A percentile compares a stretch with the other conserved stretches of the same genome.
Conservation (phyloP, 768 basidiomycete species). For the Cyathus striatus region DNA sequence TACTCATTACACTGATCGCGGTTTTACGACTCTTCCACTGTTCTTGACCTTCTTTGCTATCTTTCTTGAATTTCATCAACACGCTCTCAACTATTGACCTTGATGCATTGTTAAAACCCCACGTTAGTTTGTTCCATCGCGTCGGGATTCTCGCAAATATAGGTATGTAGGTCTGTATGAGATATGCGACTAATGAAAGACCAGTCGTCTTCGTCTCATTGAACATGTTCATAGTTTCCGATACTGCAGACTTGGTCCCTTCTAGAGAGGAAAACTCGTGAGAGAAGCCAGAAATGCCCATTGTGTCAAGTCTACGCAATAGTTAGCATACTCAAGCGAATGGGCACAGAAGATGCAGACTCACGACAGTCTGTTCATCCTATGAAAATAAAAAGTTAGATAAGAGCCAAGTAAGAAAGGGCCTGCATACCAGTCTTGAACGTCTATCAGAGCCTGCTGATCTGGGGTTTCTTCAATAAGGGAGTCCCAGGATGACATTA, state of each 20-base stretch:
- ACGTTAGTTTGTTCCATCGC: constrained; percentile 12
- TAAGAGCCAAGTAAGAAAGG: background rate
- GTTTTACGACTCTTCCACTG: too few species aligned
- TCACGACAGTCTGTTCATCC: constrained; percentile 45
- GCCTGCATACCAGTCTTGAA: constrained; percentile 40
- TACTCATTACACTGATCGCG: too few species aligned
- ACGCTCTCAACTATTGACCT: too few species aligned
- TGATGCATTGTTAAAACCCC: too few species aligned
- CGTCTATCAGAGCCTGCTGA: constrained; percentile 31
- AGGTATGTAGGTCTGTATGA: constrained; percentile 21
- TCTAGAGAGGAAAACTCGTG: constrained; percentile 42
- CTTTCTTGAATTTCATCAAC: too few species aligned
- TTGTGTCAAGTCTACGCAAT: constrained; percentile 36
- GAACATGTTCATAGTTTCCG: constrained; percentile 23
- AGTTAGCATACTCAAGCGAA: background rate
- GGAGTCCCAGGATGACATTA: constrained; percentile 22
- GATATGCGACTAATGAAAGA: constrained; percentile 4
- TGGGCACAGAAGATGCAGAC: constrained; percentile 5
- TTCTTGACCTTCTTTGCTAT: too few species aligned
- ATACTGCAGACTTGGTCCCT: constrained; percentile 28
- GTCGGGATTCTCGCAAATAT: constrained; percentile 20
- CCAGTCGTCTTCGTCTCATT: constrained; percentile 9
- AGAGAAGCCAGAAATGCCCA: constrained; percentile 47
- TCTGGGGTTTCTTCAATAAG: constrained; percentile 15
- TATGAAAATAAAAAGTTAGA: constrained; percentile 5